Evolutionary conservation across 1,139 yeast species (phyloP), one percentile per base, ranked within the genome.

Genomic region (Candida buenavistaensis): DNA sequence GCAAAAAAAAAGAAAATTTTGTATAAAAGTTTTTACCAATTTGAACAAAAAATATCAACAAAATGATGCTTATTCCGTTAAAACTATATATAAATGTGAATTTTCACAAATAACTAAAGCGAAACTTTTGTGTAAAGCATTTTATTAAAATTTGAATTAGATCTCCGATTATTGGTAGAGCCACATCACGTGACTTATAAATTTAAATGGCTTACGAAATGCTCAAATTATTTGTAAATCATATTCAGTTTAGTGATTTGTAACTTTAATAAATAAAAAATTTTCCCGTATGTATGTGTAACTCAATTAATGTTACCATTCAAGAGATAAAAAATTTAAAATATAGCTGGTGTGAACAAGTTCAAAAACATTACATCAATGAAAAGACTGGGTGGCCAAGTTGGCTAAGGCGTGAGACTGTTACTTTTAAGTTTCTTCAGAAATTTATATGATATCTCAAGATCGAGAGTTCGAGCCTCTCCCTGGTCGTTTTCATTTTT

Each of bases 401-500:
- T 57, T 70, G 76, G 77, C 62, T 70, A 70, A 72, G 76, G 77
- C 77, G 76, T 68, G 63, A 68, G 76, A 71, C 76, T 71, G 76
- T 71, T 71, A 68, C 11, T 22, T 6, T 6, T n/a, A 11, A n/a
- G 10, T 21, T 21, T 21, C n/a, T 5, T 21, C 6, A 21, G 13
- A 22, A 22, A 4, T 22, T 22, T 13, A n/a, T 22, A 8, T n/a
- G 24, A 12, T 13, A 33, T 33, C 36, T 28, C 32, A 33, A 33
- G 36, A 33, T 33, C 36, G 36, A 17, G 36, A 33, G 36, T 33
- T 33, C 36, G 24, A 33, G 26, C 36, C 36, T 33, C 36, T 17
- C 36, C 36, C 32, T 25, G 36, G 36, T 33, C 36, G 36, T 16
- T 8, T 22, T 22, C 6, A n/a, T 22, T 22, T 17, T 17, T 17